These are phyloP conservation scores for Byssoonygena ceratinophila DNA, from an alignment of 2,329 filamentous ascomycete species.

Conservation along the genomic window DNA sequence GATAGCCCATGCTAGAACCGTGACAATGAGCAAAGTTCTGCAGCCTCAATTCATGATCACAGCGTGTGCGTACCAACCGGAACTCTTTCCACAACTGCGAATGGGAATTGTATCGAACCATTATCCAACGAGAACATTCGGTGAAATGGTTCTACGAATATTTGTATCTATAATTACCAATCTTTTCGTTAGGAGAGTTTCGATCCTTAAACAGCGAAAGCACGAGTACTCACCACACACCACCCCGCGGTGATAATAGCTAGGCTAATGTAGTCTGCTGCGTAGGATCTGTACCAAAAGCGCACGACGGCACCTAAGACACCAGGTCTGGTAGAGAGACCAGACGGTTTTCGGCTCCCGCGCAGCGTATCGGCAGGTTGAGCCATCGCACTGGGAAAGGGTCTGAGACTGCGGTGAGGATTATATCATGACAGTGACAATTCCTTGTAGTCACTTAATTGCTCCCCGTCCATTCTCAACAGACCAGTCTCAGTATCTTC, in stretches of 20 bases:
- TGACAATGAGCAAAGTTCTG: not conserved
- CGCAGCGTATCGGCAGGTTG: not conserved
- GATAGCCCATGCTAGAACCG: conserved; percentile 45
- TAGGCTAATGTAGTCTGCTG: conserved; percentile 77
- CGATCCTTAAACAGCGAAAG: not conserved
- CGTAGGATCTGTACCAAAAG: conserved; percentile 62
- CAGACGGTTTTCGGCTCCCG: conserved; percentile 2
- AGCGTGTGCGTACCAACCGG: conserved; percentile 52
- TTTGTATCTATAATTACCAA: conserved; percentile 52
- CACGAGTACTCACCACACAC: conserved; percentile 21
- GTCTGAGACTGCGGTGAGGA: not conserved
- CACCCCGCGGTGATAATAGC: conserved; percentile 58
- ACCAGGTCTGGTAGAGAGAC: conserved; percentile 26
- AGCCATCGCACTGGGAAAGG: not conserved
- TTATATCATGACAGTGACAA: not conserved
- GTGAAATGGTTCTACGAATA: conserved; percentile 75
- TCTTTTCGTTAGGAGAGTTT: not conserved
- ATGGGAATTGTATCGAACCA: conserved; percentile 71
- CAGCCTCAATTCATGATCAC: not conserved
- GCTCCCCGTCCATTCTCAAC: not conserved
- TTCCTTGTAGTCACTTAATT: not conserved
- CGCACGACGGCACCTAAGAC: conserved; percentile 40
- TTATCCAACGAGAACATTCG: conserved; percentile 89
- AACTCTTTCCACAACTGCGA: conserved; percentile 74
- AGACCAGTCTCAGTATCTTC: not conserved